Base-by-base conservation (phyloP, 768 basidiomycete genomes). In the Lactarius hengduanensis region DNA sequence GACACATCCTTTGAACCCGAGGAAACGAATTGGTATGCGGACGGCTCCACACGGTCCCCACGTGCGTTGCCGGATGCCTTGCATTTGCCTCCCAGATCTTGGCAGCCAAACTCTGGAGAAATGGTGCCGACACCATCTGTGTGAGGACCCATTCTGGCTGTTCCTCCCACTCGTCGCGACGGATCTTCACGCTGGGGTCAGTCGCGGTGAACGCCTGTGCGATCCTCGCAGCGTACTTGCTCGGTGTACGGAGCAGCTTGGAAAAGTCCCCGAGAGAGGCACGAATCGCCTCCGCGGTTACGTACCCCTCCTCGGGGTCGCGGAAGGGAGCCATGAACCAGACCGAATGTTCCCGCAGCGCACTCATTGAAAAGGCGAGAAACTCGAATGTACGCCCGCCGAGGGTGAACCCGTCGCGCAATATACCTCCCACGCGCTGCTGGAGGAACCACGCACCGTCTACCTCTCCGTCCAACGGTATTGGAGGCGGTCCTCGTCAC, bases 41-140 rank as follows among this genome's bases (percentile, higher is more conserved):
- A 50, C 26, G 67, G 50, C 10, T 43, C 11, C 11, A 67, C 61
- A 2, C 61, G 66, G 3, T n/a, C n/a, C 26, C n/a, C n/a, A n/a
- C n/a, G n/a, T n/a, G n/a, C n/a, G n/a, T n/a, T n/a, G n/a, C n/a
- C n/a, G n/a, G n/a, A n/a, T n/a, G n/a, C n/a, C n/a, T n/a, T n/a
- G n/a, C n/a, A n/a, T n/a, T n/a, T 73, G 3, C 79, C 15, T 72
- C 67, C 86, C 88, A 92, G 38, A 94, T 89, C 70, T 72, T 76
- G 47, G 86, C 74, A 0, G 80, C 84, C 5, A 94, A 94, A 78
- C 28, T 78, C 77, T 22, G 77, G 76, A 1, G 91, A 89, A 58
- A 94, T 90, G 0, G 91, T 91, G 1, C 92, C 92, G 13, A 89
- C 85, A 32, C 92, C 92, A 64, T 94, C 92, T 0, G 92, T 93